Conservation (phyloP, 306 rosid species). For the Prunus fruticosa region DNA sequence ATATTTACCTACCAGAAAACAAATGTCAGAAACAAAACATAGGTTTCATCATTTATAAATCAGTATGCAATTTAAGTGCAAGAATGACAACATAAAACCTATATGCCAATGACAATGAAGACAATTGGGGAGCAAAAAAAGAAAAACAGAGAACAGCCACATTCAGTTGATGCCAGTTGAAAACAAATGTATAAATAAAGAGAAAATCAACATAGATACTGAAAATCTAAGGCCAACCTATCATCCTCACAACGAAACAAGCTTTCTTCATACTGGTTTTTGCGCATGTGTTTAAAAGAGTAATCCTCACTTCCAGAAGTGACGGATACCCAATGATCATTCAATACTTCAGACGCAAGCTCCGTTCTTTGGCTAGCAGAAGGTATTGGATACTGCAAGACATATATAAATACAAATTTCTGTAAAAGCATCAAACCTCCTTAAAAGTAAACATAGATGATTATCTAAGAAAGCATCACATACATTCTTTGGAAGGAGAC, state of each 20-base stretch:
- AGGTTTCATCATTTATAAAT: neutral
- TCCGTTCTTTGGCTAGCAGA: constrained; percentile 82
- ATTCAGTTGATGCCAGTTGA: neutral
- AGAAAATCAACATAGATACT: constrained; percentile 4
- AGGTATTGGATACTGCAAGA: constrained; percentile 87
- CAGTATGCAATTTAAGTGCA: neutral
- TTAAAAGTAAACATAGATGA: constrained; percentile 7
- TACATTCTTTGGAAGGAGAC: constrained; percentile 92
- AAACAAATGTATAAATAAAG: neutral
- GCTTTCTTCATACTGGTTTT: constrained; percentile 99
- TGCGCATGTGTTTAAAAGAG: constrained; percentile 99
- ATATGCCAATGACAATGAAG: neutral
- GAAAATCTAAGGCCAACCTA: constrained; percentile 53
- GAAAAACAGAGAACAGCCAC: neutral
- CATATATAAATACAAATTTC: constrained; percentile 15
- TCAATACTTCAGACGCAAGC: constrained; percentile 78
- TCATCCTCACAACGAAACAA: constrained; percentile 99
- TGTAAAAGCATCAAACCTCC: constrained; percentile 12
- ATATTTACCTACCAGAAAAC: neutral
- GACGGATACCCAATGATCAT: constrained; percentile 98
- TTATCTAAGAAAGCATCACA: constrained; percentile 13
- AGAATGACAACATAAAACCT: neutral
- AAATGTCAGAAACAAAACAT: neutral
- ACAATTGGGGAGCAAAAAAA: neutral
- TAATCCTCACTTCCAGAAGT: constrained; percentile 99